Percentiles rank a stretch among this genome's conserved stretches.
Evolutionary conservation across 73 alveolate genomes (phyloP).

Genomic region (Uronychia binucleata): DNA sequence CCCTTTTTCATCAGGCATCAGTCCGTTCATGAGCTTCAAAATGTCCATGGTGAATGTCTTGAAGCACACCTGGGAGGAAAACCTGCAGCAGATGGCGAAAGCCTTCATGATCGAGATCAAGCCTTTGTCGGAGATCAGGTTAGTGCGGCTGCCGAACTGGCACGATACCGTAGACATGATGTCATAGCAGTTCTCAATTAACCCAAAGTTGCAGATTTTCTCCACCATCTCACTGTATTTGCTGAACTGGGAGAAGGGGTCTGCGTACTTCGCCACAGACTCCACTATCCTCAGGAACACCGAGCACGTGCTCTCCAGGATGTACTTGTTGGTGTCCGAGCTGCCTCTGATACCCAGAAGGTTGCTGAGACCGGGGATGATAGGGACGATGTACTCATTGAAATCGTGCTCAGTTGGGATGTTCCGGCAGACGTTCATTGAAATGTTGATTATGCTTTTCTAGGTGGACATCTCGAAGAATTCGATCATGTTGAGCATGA

Average conservation of each 20-base stretch:
- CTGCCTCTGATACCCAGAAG: slow-evolving; percentile 34
- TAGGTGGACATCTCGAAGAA: slow-evolving; percentile 61
- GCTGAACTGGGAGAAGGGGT: slow-evolving; percentile 32
- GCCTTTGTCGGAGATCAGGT: slow-evolving; percentile 8
- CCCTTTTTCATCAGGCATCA: background rate
- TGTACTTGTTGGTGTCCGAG: slow-evolving; percentile 9
- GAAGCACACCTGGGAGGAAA: background rate
- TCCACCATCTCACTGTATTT: slow-evolving; percentile 3
- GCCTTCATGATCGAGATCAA: background rate
- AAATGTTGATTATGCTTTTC: slow-evolving; percentile 32
- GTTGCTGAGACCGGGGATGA: slow-evolving; percentile 42
- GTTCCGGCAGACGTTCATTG: slow-evolving; percentile 46
- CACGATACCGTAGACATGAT: background rate
- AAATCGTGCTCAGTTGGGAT: slow-evolving; percentile 51
- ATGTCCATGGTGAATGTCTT: background rate
- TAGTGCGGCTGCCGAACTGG: slow-evolving; percentile 6
- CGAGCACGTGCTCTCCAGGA: slow-evolving; percentile 23
- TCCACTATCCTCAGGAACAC: slow-evolving; percentile 30
- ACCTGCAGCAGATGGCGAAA: background rate
- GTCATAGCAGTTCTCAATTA: slow-evolving; percentile 28
- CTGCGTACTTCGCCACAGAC: slow-evolving; percentile 11
- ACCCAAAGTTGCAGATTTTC: slow-evolving; percentile 17
- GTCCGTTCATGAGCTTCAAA: background rate
- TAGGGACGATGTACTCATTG: slow-evolving; percentile 37
- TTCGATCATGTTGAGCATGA: slow-evolving; percentile 62